These are phyloP conservation scores for Protomyces pachydermus DNA, from an alignment of 1,139 yeast species.

Conservation along the genomic window DNA sequence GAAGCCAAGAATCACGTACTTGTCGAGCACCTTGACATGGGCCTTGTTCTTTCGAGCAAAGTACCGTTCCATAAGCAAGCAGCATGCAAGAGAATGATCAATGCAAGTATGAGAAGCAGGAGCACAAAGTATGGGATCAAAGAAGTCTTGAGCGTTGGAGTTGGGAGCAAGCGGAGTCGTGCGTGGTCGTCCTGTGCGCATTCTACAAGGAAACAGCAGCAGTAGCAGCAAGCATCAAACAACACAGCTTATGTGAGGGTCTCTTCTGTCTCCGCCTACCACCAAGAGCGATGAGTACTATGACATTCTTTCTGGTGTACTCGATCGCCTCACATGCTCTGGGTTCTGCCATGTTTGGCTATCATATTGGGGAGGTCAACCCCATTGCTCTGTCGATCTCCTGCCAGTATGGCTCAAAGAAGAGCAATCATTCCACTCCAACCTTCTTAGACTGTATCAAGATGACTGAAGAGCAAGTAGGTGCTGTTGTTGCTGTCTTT, in stretches of 20 bases:
- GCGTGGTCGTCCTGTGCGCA: too few species aligned
- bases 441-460: conserved; percentile 48
- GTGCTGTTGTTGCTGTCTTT: conserved; percentile 75
- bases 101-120: too few species aligned
- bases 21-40: conserved; percentile 67
- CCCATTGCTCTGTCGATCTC: conserved; percentile 15
- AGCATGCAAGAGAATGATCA: background rate
- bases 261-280: too few species aligned
- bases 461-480: conserved; percentile 60
- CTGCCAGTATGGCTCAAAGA: conserved; percentile 1
- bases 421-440: background rate
- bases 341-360: conserved; percentile 21
- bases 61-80: conserved; percentile 13
- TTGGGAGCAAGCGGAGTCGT: too few species aligned
- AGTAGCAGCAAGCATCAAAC: too few species aligned
- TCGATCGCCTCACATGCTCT: conserved; percentile 32
- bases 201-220: too few species aligned
- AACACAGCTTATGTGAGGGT: too few species aligned
- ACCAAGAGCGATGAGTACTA: background rate
- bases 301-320: conserved; percentile 4
- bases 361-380: conserved; percentile 25
- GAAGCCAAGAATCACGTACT: conserved; percentile 84
- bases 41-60: conserved; percentile 57
- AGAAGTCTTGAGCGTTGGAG: too few species aligned
- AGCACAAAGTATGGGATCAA: too few species aligned